Base-by-base conservation (phyloP, 441 rosid genomes). In the Dalechampia spathulata region DNA sequence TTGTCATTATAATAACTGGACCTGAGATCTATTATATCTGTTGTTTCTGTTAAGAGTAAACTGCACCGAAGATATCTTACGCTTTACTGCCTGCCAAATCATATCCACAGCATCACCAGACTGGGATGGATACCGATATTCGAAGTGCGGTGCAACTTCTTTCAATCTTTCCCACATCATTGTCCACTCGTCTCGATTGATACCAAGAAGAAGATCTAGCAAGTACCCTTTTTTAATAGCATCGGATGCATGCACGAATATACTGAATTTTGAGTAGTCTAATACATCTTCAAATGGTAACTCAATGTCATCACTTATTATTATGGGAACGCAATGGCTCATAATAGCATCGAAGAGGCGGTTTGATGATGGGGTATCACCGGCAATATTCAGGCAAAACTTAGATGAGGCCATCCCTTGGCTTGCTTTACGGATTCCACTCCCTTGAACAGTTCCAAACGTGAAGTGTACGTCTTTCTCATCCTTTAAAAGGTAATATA, bases 341-440 rank as follows among this genome's bases (percentile, higher is more conserved):
- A 75, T 87, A 46, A 90, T 84, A 20, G 93, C 93, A 59, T 90
- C 95, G 47, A 86, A 90, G 25, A 89, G 68, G 15, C 95, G 90
- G 60, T 87, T 82, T 9, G 97, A 90, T 32, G 97, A 90, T 32
- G 97, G 95, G 10, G 97, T 86, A 49, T 89, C 96, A 49, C 96
- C 96, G 1, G 86, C 92, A 58, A 90, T 87, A 72, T 89, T 82
- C 39, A 84, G 75, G 66, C 97, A 90, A 71, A 84, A 90, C 60
- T 90, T 90, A 9, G 95, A 84, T 21, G 75, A 62, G 45, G 86
- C 79, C 97, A 90, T 90, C 38, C 90, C 95, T 61, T 75, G 57
- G 32, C 73, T 48, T 8, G 68, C 68, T 21, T 9, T 50, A 28
- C 40, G 23, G 32, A 64, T 51, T 15, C 68, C 62, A 49, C 57